Evolutionary conservation across 2,329 filamentous ascomycete species (phyloP), one percentile per base, ranked within the genome.

Genomic region (Daldinia sp.): DNA sequence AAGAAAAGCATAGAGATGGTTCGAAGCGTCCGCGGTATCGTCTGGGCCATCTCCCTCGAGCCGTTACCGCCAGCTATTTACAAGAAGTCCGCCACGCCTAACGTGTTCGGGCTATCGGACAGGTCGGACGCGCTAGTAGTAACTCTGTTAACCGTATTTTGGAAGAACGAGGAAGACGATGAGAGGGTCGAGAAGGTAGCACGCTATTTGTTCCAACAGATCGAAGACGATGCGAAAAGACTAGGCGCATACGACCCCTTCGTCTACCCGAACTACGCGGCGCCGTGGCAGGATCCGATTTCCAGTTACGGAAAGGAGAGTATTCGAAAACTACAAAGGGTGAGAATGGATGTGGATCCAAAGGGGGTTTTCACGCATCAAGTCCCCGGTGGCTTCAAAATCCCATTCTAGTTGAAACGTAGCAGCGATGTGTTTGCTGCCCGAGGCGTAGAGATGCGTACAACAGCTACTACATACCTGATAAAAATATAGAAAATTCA

Each of bases 301-400:
- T 19, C 43, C 3, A 67, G 67, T 23, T 72, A 70, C 13, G 69
- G 70, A 0, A 23, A 35, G 1, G 56, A 59, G 7, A 70, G 55
- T 53, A 23, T 68, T 3, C 41, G 39, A 15, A 15, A 35, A 32
- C 43, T 71, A 10, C 17, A 23, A 15, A 9, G 50, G 27, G 41
- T 70, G 0, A 23, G 52, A 21, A 35, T 27, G 3, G 34, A 34
- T n/a, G 51, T 67, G 1, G 69, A 70, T 49, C 64, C 63, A 6
- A n/a, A 45, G 1, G 55, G 43, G 10, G 35, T 68, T 3, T 71
- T 71, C 41, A 65, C 61, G 0, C 29, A 47, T 6, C 43, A 47
- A 5, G 66, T 67, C 8, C 60, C 64, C 13, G 66, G 69, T 4
- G 69, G 69, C 3, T 68, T 64, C 58, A 71, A 71, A 45, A 62